These are phyloP conservation scores for grape (Vitis vinifera) DNA, from an alignment of 164 flowering plant species.

Conservation along the genomic window DNA sequence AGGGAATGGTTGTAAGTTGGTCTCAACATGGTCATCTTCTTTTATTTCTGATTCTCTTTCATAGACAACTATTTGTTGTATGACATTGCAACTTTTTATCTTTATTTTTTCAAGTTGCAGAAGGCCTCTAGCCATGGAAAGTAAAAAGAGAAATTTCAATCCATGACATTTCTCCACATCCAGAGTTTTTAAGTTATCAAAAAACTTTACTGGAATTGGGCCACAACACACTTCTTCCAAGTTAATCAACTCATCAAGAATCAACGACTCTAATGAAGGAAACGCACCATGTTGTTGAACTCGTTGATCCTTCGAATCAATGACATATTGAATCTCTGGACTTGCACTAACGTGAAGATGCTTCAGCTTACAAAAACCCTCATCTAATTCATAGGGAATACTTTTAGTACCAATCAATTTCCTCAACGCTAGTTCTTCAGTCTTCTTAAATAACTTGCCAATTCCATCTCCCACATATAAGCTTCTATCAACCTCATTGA, in stretches of 20 bases:
- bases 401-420: too few species aligned
- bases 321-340: background rate
- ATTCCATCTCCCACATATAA: background rate
- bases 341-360: slow-evolving; percentile 1
- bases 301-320: background rate
- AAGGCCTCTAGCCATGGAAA: background rate
- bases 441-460: background rate
- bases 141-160: slow-evolving; percentile 4
- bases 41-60: background rate
- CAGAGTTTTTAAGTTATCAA: too few species aligned
- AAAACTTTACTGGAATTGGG: too few species aligned
- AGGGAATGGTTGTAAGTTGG: background rate
- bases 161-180: background rate
- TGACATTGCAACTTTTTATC: slow-evolving; percentile 1
- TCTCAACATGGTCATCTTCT: background rate
- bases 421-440: background rate
- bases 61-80: background rate
- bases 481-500: background rate
- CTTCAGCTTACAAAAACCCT: slow-evolving; percentile 7
- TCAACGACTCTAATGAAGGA: slow-evolving; percentile 10
- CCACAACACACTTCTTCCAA: too few species aligned
- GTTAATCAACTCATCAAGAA: background rate
- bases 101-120: slow-evolving; percentile 4
- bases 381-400: background rate
- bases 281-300: background rate